Percentiles rank a stretch among this genome's conserved stretches.
These are phyloP conservation scores for Cornus kousa DNA, from an alignment of 148 eudicot genomes.

Conservation along the genomic window DNA sequence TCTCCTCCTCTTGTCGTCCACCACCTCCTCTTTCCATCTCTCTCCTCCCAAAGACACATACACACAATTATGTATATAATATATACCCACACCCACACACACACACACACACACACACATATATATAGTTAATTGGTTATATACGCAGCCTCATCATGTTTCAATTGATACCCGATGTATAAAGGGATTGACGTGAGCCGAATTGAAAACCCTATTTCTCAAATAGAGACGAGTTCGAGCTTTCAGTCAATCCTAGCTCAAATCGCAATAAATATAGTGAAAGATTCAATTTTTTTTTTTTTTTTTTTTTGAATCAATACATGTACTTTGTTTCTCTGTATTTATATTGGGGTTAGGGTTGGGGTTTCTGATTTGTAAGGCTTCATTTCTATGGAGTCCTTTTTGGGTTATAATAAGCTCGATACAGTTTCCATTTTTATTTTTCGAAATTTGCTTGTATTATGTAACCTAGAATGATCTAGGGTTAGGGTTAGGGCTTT, in stretches of 20 bases:
- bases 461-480: neutral
- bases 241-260: neutral
- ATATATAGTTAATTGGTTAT: no score
- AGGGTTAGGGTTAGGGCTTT: constrained; percentile 39
- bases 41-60: no score
- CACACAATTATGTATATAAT: no score
- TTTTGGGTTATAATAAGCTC: neutral
- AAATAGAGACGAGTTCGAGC: neutral
- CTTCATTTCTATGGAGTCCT: neutral
- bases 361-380: constrained; percentile 4
- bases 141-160: no score
- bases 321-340: neutral
- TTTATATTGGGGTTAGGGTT: neutral
- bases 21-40: no score
- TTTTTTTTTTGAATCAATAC: neutral
- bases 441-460: no score
- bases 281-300: neutral
- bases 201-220: constrained; percentile 6
- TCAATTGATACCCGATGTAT: no score
- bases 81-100: no score
- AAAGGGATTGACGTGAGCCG: neutral
- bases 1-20: no score
- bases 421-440: neutral
- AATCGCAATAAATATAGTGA: neutral
- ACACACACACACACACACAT: no score